Conservation (phyloP, 768 basidiomycete genomes). For the Lanmaoa rubissima region DNA sequence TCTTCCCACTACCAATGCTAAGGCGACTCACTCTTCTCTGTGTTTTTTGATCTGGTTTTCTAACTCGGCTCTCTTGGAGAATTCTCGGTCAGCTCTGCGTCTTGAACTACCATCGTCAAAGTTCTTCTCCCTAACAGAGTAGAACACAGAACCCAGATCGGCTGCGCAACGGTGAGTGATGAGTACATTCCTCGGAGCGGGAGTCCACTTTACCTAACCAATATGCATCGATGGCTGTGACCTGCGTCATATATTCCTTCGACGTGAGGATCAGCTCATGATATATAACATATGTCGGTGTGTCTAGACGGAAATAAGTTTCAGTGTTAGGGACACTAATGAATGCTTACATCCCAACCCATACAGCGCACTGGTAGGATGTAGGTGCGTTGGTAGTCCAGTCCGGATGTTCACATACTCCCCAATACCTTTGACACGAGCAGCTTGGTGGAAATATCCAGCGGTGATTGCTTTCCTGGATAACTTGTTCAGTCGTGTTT, state of each 20-base stretch:
- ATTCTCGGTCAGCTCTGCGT: constrained; percentile 81
- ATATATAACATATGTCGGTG: constrained; percentile 95
- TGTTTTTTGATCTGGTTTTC: constrained; percentile 89
- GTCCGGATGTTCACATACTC: constrained; percentile 98
- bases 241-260: constrained; percentile 98
- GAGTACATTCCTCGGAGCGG: neutral
- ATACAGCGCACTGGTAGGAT: constrained; percentile 95
- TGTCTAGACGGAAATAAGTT: constrained; percentile 51
- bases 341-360: constrained; percentile 83
- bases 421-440: constrained; percentile 96
- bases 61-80: constrained; percentile 86
- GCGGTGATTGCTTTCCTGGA: constrained; percentile 92
- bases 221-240: constrained; percentile 96
- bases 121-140: constrained; percentile 96
- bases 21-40: constrained; percentile 55
- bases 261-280: constrained; percentile 95
- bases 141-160: constrained; percentile 94
- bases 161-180: constrained; percentile 44
- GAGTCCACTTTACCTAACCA: constrained; percentile 74
- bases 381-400: constrained; percentile 91
- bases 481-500: neutral
- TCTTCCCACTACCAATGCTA: neutral
- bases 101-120: constrained; percentile 86
- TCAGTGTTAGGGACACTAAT: neutral
- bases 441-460: constrained; percentile 99